phyloP scores from a whole-genome alignment of 768 basidiomycete species.

The Pleurotus tuber-regium region DNA sequence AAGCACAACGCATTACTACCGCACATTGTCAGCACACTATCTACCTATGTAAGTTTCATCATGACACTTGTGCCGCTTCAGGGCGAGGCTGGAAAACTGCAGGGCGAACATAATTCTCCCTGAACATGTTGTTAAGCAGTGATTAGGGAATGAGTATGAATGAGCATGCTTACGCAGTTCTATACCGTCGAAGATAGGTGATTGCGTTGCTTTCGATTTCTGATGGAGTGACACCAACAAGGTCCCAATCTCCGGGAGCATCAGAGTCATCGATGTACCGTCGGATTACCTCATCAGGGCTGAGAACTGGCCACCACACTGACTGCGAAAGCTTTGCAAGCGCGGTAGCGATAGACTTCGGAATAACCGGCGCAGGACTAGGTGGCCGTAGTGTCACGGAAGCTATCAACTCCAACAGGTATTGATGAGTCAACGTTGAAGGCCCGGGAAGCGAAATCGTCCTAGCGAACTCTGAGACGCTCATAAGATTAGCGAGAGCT shows the following conservation, averaged over 20 bases:
- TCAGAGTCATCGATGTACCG: constrained; percentile 83
- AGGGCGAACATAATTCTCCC: constrained; percentile 69
- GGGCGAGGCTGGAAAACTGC: constrained; percentile 57
- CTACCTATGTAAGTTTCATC: constrained; percentile 1
- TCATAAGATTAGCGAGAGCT: constrained; percentile 77
- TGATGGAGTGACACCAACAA: constrained; percentile 76
- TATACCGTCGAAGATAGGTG: constrained; percentile 85
- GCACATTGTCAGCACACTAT: neutral
- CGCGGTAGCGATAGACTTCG: constrained; percentile 65
- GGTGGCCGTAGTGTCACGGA: constrained; percentile 77
- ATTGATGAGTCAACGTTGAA: constrained; percentile 78
- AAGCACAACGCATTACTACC: constrained; percentile 5
- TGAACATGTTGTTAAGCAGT: constrained; percentile 22
- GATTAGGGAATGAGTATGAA: constrained; percentile 10
- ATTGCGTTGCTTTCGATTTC: constrained; percentile 87
- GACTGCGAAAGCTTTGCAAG: constrained; percentile 62
- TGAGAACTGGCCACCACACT: constrained; percentile 90
- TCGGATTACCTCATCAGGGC: constrained; percentile 88
- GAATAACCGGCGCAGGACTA: constrained; percentile 70
- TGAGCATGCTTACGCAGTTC: constrained; percentile 70
- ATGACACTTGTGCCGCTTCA: constrained; percentile 1
- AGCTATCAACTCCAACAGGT: constrained; percentile 74
- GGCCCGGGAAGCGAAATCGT: constrained; percentile 89
- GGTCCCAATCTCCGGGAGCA: constrained; percentile 77
- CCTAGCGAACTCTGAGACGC: constrained; percentile 56